Evolutionary conservation across 1,284 basidiomycete genomes (phyloP).

Genomic region (Apiotrichum porosum): DNA sequence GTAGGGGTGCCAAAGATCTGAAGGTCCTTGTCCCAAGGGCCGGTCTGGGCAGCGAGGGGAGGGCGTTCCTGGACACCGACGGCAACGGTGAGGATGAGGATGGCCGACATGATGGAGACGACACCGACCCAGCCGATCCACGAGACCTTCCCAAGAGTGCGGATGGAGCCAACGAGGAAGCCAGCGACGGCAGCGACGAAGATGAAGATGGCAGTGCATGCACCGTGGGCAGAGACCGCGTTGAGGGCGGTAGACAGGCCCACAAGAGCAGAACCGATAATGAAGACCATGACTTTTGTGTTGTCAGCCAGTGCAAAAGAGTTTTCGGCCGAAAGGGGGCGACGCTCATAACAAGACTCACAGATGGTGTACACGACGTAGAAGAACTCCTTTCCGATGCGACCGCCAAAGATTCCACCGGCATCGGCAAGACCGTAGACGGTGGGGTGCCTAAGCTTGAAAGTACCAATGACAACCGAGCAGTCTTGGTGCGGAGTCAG

Average conservation of each 20-base stretch:
- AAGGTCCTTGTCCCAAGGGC: slow-evolving; percentile 33
- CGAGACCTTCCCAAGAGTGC: slow-evolving; percentile 41
- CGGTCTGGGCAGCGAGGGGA: slow-evolving; percentile 14
- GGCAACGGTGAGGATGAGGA: slow-evolving; percentile 45
- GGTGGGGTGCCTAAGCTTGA: slow-evolving; percentile 26
- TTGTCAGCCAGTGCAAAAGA: no score
- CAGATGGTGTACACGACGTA: slow-evolving; percentile 7
- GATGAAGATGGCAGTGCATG: slow-evolving; percentile 34
- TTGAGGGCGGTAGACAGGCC: slow-evolving; percentile 26
- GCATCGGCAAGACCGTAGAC: slow-evolving; percentile 29
- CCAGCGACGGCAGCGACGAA: slow-evolving; percentile 33
- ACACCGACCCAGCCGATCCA: slow-evolving; percentile 45
- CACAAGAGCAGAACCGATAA: slow-evolving; percentile 23
- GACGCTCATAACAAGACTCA: no score
- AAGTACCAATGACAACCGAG: slow-evolving; percentile 16
- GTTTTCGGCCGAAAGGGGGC: no score
- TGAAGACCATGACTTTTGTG: slow-evolving; percentile 30
- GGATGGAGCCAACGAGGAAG: slow-evolving; percentile 37
- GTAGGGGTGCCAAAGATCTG: slow-evolving; percentile 27
- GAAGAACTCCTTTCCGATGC: slow-evolving; percentile 6
- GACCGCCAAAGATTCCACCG: slow-evolving; percentile 29
- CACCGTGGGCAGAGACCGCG: slow-evolving; percentile 18
- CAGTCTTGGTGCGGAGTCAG: slow-evolving; percentile 5
- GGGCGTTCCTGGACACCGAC: slow-evolving; percentile 45
- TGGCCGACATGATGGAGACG: slow-evolving; percentile 33